These are phyloP conservation scores for Plasmodium cynomolgi DNA, from an alignment of 169 alveolate species.

Conservation along the genomic window DNA sequence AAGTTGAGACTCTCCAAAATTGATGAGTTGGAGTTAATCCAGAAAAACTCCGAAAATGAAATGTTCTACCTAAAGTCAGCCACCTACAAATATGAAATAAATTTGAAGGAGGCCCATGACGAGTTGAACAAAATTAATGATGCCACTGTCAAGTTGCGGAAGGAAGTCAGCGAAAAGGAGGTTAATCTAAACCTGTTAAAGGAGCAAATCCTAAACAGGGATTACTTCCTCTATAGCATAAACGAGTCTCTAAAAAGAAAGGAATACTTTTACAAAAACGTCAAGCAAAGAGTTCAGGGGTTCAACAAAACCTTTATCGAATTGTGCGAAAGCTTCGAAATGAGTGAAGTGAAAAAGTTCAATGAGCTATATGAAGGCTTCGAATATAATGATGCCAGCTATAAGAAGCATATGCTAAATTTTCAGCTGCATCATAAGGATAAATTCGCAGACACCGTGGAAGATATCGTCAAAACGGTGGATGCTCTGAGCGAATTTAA, in stretches of 20 bases:
- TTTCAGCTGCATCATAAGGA: conserved; percentile 42
- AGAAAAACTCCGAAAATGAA: conserved; percentile 72
- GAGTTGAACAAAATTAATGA: conserved; percentile 61
- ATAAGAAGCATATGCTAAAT: conserved; percentile 30
- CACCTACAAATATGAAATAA: conserved; percentile 61
- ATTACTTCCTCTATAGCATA: conserved; percentile 41
- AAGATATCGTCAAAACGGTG: conserved; percentile 45
- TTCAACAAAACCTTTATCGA: conserved; percentile 64
- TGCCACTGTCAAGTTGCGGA: neutral
- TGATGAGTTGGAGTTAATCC: conserved; percentile 69
- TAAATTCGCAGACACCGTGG: neutral
- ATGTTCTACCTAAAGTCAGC: conserved; percentile 71
- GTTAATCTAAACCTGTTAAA: neutral
- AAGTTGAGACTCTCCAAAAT: conserved; percentile 56
- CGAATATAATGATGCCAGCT: conserved; percentile 56
- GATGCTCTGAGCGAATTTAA: conserved; percentile 42
- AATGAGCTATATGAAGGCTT: conserved; percentile 54
- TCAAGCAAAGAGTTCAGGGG: conserved; percentile 53
- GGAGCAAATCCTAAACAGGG: conserved; percentile 71
- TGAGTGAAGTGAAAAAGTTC: conserved; percentile 52
- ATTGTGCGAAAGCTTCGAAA: conserved; percentile 72
- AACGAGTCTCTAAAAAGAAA: conserved; percentile 53
- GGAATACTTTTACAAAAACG: conserved; percentile 62
- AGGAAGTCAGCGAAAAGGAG: conserved; percentile 24
- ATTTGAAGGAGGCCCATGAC: conserved; percentile 73